phyloP scores from a whole-genome alignment of 306 rosid species.

The Pachyrhizus erosus region DNA sequence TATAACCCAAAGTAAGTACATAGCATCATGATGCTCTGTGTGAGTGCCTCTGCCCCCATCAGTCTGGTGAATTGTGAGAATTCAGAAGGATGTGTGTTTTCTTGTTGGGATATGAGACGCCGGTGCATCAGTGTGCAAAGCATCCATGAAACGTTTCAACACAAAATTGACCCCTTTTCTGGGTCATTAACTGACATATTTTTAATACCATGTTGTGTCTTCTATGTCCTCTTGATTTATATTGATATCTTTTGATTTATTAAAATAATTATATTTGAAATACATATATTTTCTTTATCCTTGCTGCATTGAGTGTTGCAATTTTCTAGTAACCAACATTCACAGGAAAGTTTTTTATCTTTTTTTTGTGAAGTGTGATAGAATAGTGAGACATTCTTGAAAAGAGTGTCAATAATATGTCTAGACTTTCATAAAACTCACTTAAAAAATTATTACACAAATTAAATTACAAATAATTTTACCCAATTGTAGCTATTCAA shows the following conservation, averaged over 20 bases:
- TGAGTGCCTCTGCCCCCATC: slow-evolving; percentile 42
- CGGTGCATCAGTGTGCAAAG: background rate
- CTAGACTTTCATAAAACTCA: too few relatives aligned
- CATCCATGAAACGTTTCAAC: slow-evolving; percentile 31
- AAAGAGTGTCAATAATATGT: too few relatives aligned
- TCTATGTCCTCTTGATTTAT: background rate
- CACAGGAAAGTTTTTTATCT: too few relatives aligned
- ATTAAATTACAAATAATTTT: too few relatives aligned
- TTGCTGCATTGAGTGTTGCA: background rate
- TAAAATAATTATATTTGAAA: background rate
- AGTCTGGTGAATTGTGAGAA: slow-evolving; percentile 43
- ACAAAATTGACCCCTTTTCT: background rate
- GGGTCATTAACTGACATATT: background rate
- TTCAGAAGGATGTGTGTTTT: slow-evolving; percentile 36
- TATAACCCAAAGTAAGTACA: background rate
- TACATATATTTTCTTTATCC: background rate
- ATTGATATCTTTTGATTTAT: background rate
- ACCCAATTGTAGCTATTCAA: too few relatives aligned
- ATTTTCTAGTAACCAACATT: background rate
- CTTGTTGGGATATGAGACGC: slow-evolving; percentile 41
- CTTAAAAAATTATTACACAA: too few relatives aligned
- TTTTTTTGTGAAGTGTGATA: too few relatives aligned
- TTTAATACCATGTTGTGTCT: background rate
- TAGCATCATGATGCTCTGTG: slow-evolving; percentile 34
- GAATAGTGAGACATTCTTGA: too few relatives aligned